Base-by-base conservation (phyloP, 2,329 filamentous ascomycete genomes). In the Nemania diffusa region DNA sequence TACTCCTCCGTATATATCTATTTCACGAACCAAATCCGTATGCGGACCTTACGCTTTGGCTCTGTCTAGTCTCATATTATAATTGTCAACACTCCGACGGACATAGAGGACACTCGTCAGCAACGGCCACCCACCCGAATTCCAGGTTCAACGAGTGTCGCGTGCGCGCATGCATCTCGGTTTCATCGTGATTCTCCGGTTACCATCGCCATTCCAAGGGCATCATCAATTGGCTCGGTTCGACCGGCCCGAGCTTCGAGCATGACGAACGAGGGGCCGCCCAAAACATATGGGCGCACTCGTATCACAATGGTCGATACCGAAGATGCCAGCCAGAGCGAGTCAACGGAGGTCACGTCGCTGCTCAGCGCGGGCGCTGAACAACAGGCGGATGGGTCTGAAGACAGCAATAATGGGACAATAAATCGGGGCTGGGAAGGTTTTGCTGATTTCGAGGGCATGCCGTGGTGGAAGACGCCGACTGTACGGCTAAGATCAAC, bases 401-500 rank as follows among this genome's bases (percentile, higher is more conserved):
- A 69, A 32, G 65, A 69, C 20, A 62, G 69, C 11, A 62, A 71
- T 34, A 62, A 70, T 29, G 58, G 50, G 13, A 65, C 65, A 8
- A 69, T 65, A 51, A 71, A 73, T 11, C 76, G 76, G 26, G 77
- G 74, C 66, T 89, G 86, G 86, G 79, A 80, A 57, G 85, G 83
- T 7, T 74, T 80, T 26, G 81, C 81, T 13, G 90, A 92, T 72
- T 92, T 91, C 69, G 82, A 83, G 34, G 83, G 83, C 7, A 71
- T 90, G 59, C 85, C 89, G 3, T 90, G 88, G 88, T 89, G 88
- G 83, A 85, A 81, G 69, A 82, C 77, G 71, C 90, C 91, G 15
- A 90, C 88, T 53, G 87, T 90, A 81, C 70, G 85, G 79, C 34
- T 34, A 1, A 1, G 20, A n/a, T 44, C 4, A 17, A 17, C 17